Evolutionary conservation across 192 early-diverging fungal genomes (phyloP), one percentile per base, ranked within the genome.

Genomic region (Chytriomyces hyalinus): DNA sequence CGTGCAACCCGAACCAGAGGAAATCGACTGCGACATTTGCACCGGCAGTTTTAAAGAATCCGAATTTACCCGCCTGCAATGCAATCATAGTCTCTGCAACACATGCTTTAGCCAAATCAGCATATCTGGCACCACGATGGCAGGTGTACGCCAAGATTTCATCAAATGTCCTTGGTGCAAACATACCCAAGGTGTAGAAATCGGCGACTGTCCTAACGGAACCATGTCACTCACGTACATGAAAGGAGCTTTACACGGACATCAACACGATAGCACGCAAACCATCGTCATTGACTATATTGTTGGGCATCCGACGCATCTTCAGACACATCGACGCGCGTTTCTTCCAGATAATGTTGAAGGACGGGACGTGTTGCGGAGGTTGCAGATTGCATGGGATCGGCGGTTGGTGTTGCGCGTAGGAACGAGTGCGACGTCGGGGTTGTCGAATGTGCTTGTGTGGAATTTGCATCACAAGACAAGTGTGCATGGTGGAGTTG

Each of bases 401-500:
- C 20, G 71, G 44, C 17, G 71, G 53, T 61, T 73, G 6, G 22
- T 61, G 17, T 73, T 73, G 36, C 48, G 60, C 5, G 46, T 62
- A 3, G 71, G 71, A 2, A 73, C 28, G 20, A 62, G 60, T 44
- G 46, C 26, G 43, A 73, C 71, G 6, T 62, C 71, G n/a, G 71
- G 59, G n/a, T 10, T 28, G 17, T 22, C 61, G 15, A 46, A 73
- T 45, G 48, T 47, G 6, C 46, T 73, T 36, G 71, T 73, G 22
- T 73, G 71, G 71, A n/a, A 10, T 11, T 46, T 73, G 8, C 71
- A 73, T 48, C 71, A 73, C 45, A 73, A 73, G 36, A 73, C 71
- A 6, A 22, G 50, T 11, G 2, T 26, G 3, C 28, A 17, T 36
- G 71, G 71, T 36, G 71, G 71, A 63, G 24, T 73, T 6, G 6